Base-by-base conservation (phyloP, 2,329 filamentous ascomycete species). In the Verticillium nonalfalfae region DNA sequence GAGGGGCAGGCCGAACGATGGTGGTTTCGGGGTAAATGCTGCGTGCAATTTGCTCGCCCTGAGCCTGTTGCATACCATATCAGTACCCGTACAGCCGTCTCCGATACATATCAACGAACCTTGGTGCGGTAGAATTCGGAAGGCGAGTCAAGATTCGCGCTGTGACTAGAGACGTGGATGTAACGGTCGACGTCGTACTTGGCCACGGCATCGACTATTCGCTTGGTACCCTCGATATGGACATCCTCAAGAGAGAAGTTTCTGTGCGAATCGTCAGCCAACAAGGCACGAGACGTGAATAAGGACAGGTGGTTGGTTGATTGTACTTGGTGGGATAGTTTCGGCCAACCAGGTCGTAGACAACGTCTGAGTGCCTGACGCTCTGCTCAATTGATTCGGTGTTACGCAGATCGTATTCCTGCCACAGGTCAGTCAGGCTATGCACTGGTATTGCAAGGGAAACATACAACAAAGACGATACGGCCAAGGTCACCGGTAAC, bases 151-250 rank as follows among this genome's bases (percentile, higher is more conserved):
- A 86, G 83, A 75, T 90, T 81, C 62, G 92, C 94, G 72, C 94
- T 98, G 83, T 96, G 93, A 36, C 93, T 97, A 10, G 95, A 99
- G 69, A 99, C 88, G 70, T 99, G 95, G 66, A 99, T 93, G 77
- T 91, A 99, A 66, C 95, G 89, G 78, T 99, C 95, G 68, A 97
- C 87, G 71, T 99, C 94, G 78, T 99, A 99, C 79, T 99, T 99
- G 70, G 94, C 95, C 59, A 93, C 92, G 59, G 95, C 93, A 73
- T 97, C 92, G 58, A 86, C 91, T 70, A 99, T 99, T 68, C 95
- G 89, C 79, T 96, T 90, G 18, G 90, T 89, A 65, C 94, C 93
- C 75, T 97, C 93, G 45, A 98, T 86, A 71, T 99, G 93, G 52
- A 98, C 93, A 74, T 98, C 94, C 69, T 91, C 89, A 64, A 97